Evolutionary conservation across 495 filamentous ascomycete species (phyloP).

Genomic region (Podospora fimiseda): DNA sequence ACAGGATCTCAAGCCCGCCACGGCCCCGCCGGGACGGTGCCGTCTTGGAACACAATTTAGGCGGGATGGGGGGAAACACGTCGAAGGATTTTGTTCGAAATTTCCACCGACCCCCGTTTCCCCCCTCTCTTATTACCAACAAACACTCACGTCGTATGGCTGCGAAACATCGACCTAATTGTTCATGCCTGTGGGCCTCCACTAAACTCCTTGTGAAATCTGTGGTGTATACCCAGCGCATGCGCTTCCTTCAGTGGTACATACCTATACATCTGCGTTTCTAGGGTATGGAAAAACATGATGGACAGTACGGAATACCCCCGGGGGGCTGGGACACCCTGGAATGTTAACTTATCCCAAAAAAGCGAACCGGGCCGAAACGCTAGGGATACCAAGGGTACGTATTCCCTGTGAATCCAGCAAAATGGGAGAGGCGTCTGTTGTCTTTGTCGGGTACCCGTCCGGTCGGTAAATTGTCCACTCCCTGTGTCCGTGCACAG

Average conservation of each 20-base stretch:
- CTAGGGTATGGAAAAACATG: neutral
- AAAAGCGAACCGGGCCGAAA: slow-evolving; percentile 17
- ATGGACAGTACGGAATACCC: slow-evolving; percentile 1
- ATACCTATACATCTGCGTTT: too few relatives aligned
- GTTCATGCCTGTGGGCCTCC: neutral
- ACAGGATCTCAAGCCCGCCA: slow-evolving; percentile 21
- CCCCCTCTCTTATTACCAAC: slow-evolving; percentile 1
- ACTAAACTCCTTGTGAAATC: too few relatives aligned
- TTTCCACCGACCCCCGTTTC: slow-evolving; percentile 7
- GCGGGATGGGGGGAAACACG: slow-evolving; percentile 19
- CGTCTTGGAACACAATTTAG: slow-evolving; percentile 18
- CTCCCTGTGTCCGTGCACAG: slow-evolving; percentile 11
- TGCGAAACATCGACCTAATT: slow-evolving; percentile 15
- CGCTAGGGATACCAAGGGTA: slow-evolving; percentile 11
- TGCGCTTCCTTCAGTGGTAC: too few relatives aligned
- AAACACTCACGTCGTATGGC: slow-evolving; percentile 8
- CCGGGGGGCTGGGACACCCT: neutral
- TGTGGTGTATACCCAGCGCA: too few relatives aligned
- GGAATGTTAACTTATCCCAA: neutral
- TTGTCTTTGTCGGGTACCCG: slow-evolving; percentile 16
- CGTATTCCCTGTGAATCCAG: slow-evolving; percentile 12
- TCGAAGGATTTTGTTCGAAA: slow-evolving; percentile 20
- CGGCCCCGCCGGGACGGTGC: slow-evolving; percentile 25
- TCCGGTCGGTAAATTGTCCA: slow-evolving; percentile 21
- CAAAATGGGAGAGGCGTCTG: slow-evolving; percentile 10